Evolutionary conservation across 495 filamentous ascomycete species (phyloP).

Genomic region (Lasiosphaeria miniovina): DNA sequence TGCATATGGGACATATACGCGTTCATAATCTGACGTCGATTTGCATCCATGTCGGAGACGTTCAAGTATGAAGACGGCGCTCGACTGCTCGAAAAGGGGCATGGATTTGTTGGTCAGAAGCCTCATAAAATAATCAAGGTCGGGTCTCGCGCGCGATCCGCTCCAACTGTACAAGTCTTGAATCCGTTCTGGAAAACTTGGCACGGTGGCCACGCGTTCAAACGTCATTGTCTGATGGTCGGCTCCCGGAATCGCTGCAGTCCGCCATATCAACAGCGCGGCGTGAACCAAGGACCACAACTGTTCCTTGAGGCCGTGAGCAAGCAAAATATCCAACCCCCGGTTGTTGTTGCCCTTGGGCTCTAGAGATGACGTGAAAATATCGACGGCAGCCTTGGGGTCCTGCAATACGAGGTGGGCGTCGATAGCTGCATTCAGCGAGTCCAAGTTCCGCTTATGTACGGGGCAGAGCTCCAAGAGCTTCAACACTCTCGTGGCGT

Average conservation of each 20-base stretch:
- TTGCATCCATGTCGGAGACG: not conserved
- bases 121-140: slow-evolving; percentile 15
- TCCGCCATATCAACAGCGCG: slow-evolving; percentile 9
- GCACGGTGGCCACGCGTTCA: slow-evolving; percentile 9
- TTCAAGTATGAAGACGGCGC: slow-evolving; percentile 26
- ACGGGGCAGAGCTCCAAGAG: slow-evolving; percentile 18
- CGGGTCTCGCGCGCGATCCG: not conserved
- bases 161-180: slow-evolving; percentile 4
- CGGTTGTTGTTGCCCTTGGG: slow-evolving; percentile 12
- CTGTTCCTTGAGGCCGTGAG: slow-evolving; percentile 21
- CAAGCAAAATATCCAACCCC: slow-evolving; percentile 24
- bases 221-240: not conserved
- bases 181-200: slow-evolving; percentile 12
- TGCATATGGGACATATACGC: slow-evolving; percentile 21
- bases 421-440: slow-evolving; percentile 23
- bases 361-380: slow-evolving; percentile 21
- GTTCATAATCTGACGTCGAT: slow-evolving; percentile 20
- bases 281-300: slow-evolving; percentile 25
- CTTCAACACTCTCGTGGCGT: slow-evolving; percentile 24
- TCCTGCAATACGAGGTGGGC: slow-evolving; percentile 23
- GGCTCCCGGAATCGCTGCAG: not conserved
- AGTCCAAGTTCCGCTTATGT: slow-evolving; percentile 25
- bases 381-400: slow-evolving; percentile 14
- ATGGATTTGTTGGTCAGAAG: slow-evolving; percentile 19
- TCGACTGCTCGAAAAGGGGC: slow-evolving; percentile 13